These are phyloP conservation scores for Leucosporidium scottii DNA, from an alignment of 768 basidiomycete species.

Conservation along the genomic window DNA sequence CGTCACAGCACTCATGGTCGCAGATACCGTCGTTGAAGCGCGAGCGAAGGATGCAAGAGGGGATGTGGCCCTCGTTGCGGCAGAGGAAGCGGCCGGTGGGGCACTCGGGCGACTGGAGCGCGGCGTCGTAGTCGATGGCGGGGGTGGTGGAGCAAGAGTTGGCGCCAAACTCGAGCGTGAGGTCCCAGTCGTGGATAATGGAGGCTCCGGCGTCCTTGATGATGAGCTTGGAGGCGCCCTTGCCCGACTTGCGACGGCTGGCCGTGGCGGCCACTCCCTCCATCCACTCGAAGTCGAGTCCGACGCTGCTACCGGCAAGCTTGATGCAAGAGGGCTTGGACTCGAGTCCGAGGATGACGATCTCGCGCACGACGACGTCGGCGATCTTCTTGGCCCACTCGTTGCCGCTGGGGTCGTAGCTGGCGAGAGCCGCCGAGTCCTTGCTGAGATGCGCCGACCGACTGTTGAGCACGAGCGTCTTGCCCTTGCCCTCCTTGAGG, in stretches of 20 bases:
- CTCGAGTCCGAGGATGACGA: conserved; percentile 68
- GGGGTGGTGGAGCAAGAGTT: conserved; percentile 7
- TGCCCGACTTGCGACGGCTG: conserved; percentile 22
- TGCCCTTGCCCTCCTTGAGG: conserved; percentile 50
- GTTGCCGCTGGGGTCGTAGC: conserved; percentile 54
- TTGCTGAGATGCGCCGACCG: conserved; percentile 47
- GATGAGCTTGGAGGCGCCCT: conserved; percentile 56
- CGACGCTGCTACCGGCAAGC: conserved; percentile 42
- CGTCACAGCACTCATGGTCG: conserved; percentile 90
- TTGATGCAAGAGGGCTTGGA: conserved; percentile 58
- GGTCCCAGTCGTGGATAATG: conserved; percentile 44
- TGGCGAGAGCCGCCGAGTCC: conserved; percentile 48
- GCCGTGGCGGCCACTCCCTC: conserved; percentile 53
- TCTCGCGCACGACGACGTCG: conserved; percentile 69
- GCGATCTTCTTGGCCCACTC: conserved; percentile 60
- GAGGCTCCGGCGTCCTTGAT: conserved; percentile 48
- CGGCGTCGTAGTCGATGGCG: conserved; percentile 23
- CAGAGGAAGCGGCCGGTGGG: conserved; percentile 59
- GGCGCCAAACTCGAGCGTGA: conserved; percentile 38
- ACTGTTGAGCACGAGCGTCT: conserved; percentile 47
- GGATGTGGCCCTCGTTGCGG: conserved; percentile 78
- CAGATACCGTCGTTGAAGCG: conserved; percentile 89
- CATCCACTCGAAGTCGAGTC: conserved; percentile 62
- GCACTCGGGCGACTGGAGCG: conserved; percentile 25
- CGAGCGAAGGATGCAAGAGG: conserved; percentile 66